Evolutionary conservation across 2,329 filamentous ascomycete species (phyloP).

Genomic region (Fusarium udum): DNA sequence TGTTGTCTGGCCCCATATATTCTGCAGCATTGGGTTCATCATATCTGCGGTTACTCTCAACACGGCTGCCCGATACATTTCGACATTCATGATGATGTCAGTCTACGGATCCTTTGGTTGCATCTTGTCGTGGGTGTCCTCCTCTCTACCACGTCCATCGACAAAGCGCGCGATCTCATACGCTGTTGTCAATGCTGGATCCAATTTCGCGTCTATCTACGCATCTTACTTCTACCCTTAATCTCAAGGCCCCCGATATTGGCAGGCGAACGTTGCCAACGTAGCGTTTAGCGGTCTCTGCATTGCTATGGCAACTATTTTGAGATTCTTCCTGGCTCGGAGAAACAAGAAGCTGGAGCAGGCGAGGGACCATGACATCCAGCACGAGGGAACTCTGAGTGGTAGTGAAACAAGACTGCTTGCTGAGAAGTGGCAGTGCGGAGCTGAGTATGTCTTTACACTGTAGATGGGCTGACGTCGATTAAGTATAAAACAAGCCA

Average conservation of each 20-base stretch:
- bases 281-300: conserved; percentile 10
- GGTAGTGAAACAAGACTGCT: not conserved
- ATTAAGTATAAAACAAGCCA: not conserved
- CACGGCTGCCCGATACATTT: conserved; percentile 8
- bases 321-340: not conserved
- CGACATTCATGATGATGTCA: conserved; percentile 21
- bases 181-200: conserved; percentile 2
- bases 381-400: not conserved
- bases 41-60: conserved; percentile 7
- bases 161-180: conserved; percentile 14
- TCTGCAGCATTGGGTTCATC: conserved; percentile 7
- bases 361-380: conserved; percentile 6
- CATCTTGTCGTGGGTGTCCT: conserved; percentile 11
- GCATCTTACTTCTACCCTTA: conserved; percentile 7
- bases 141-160: not conserved
- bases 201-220: conserved; percentile 3
- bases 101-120: conserved; percentile 13
- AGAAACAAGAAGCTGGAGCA: conserved; percentile 1
- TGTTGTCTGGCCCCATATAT: conserved; percentile 11
- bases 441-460: conserved; percentile 1
- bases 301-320: conserved; percentile 4
- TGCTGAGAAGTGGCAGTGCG: conserved; percentile 11
- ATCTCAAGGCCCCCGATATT: not conserved
- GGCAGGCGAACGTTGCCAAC: conserved; percentile 3
- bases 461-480: not conserved